Evolutionary conservation across 345 rosid species (phyloP).

Genomic region (Ceriops zippeliana): DNA sequence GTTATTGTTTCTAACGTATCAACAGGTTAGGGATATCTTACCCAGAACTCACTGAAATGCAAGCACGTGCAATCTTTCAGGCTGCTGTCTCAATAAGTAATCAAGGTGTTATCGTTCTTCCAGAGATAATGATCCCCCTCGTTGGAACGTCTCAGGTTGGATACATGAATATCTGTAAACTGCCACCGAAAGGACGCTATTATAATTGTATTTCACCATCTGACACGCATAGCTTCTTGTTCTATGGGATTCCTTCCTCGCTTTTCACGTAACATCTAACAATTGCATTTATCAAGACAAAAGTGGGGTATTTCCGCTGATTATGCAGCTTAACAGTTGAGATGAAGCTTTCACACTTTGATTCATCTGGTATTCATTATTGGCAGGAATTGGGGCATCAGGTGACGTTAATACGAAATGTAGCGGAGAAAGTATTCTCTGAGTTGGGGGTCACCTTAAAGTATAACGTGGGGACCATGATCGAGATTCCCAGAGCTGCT

Average conservation of each 20-base stretch:
- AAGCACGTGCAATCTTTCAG: slow-evolving; percentile 85
- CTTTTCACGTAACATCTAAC: too few relatives aligned
- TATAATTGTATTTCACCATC: too few relatives aligned
- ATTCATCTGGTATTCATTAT: neutral
- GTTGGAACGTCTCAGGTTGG: slow-evolving; percentile 80
- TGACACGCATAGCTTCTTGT: too few relatives aligned
- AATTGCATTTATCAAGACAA: too few relatives aligned
- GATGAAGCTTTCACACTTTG: neutral
- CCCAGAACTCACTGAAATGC: slow-evolving; percentile 93
- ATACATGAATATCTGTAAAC: neutral
- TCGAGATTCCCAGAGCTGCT: slow-evolving; percentile 96
- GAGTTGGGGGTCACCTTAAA: slow-evolving; percentile 56
- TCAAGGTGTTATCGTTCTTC: slow-evolving; percentile 72
- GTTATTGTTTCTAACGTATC: slow-evolving; percentile 6
- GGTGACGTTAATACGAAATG: slow-evolving; percentile 46
- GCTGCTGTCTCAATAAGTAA: slow-evolving; percentile 73
- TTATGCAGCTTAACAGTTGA: neutral
- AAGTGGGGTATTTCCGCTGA: too few relatives aligned
- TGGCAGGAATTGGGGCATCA: slow-evolving; percentile 80
- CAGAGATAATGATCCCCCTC: slow-evolving; percentile 98
- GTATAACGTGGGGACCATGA: slow-evolving; percentile 94
- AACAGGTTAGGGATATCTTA: slow-evolving; percentile 88
- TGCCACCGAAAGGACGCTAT: too few relatives aligned
- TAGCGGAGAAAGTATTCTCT: slow-evolving; percentile 62
- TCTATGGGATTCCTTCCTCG: too few relatives aligned